Evolutionary conservation across 2,329 filamentous ascomycete genomes (phyloP).

Genomic region (Metarhizium humberi): DNA sequence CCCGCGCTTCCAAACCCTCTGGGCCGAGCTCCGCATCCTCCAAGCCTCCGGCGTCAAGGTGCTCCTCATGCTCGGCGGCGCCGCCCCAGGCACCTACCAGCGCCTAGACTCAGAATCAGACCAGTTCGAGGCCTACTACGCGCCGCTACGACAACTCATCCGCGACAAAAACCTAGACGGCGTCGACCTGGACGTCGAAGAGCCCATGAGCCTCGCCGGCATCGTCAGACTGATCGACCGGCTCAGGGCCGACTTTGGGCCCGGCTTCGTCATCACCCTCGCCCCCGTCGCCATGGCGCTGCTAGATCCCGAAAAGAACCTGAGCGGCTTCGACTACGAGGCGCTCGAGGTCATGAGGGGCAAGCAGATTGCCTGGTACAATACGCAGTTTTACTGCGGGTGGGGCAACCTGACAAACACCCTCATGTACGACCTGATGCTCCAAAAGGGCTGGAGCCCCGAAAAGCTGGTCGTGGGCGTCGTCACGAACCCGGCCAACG

Average conservation of each 20-base stretch:
- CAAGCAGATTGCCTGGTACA: constrained; percentile 71
- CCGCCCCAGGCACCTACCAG: constrained; percentile 62
- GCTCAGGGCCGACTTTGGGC: constrained; percentile 59
- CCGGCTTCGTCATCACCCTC: constrained; percentile 65
- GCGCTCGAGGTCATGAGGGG: constrained; percentile 61
- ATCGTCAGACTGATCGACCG: constrained; percentile 59
- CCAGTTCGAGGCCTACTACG: constrained; percentile 66
- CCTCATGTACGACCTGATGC: constrained; percentile 38
- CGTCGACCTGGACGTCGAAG: constrained; percentile 73
- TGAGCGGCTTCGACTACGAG: constrained; percentile 77
- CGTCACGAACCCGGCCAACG: constrained; percentile 70
- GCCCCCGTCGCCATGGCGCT: constrained; percentile 73
- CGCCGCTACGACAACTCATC: constrained; percentile 57
- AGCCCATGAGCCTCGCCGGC: constrained; percentile 58
- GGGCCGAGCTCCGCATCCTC: constrained; percentile 66
- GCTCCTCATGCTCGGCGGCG: constrained; percentile 80
- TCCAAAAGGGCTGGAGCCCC: constrained; percentile 59
- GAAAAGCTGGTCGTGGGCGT: constrained; percentile 70
- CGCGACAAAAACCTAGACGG: constrained; percentile 54
- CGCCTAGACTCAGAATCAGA: constrained; percentile 44
- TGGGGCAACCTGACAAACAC: constrained; percentile 55
- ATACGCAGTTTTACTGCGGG: constrained; percentile 87
- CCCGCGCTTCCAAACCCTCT: constrained; percentile 60
- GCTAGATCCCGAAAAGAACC: constrained; percentile 44
- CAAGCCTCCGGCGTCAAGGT: constrained; percentile 69